Base-by-base conservation (phyloP, 2,329 filamentous ascomycete genomes). In the Calcarisporium arbuscula region DNA sequence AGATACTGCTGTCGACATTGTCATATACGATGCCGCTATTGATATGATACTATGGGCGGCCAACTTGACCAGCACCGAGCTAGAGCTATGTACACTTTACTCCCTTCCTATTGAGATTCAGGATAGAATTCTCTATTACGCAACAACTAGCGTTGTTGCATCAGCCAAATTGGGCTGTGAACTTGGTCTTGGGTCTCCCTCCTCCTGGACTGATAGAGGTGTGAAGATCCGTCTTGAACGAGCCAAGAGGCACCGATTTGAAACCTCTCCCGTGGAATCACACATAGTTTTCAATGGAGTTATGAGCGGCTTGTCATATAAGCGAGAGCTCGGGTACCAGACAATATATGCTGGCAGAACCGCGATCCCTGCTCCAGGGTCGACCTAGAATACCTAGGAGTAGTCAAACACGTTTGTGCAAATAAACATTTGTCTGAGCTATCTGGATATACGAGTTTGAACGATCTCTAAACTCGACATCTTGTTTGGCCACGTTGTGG, bases 71-170 rank as follows among this genome's bases (percentile, higher is more conserved):
- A 23, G 11, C 27, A 21, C 17, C 3, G 23, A 39, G 22, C 30
- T 32, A 23, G n/a, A 30, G 10, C 26, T 25, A 20, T 38, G 19
- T 20, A 9, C 16, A 23, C 31, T 50, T 12, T 30, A 39, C 31
- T 22, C 6, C 18, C 39, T 50, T n/a, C 46, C 46, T 1, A 2
- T 42, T 17, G 41, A 49, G 28, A 43, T 48, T 4, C 43, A 48
- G 15, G 30, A 43, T 18, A 40, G 14, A 18, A 31, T 49, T 28
- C 36, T 49, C 9, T 25, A 32, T 32, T 34, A 35, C 8, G 31
- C 32, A 17, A 27, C 37, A 30, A 12, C 15, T 3, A 43, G 44
- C 26, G 15, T 7, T 1, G 19, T 48, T 19, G 28, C 30, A 9
- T 34, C 40, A 25, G 44, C 40, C 1, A 44, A 39, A 22, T 17